Conservation (phyloP, 1,284 basidiomycete species). For the Anthracocystis setariae region DNA sequence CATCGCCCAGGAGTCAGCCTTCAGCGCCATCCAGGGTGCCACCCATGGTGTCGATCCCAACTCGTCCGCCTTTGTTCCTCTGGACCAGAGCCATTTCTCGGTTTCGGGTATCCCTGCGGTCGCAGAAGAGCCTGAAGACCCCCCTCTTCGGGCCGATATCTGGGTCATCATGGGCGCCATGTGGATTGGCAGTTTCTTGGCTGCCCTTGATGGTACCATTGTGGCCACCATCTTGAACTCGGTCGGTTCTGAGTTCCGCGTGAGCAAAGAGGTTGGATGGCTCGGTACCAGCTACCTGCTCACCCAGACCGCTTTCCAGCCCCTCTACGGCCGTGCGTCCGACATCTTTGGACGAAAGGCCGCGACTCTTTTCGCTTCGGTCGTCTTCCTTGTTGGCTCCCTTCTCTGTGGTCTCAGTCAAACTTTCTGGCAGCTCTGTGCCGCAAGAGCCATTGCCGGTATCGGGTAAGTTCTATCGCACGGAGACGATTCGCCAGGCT, state of each 20-base stretch:
- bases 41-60: constrained; percentile 65
- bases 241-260: constrained; percentile 65
- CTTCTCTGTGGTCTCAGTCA: constrained; percentile 64
- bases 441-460: constrained; percentile 69
- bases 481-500: too few relatives aligned
- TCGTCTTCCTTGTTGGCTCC: constrained; percentile 62
- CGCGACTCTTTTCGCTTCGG: constrained; percentile 64
- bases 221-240: constrained; percentile 63
- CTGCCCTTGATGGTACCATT: constrained; percentile 64
- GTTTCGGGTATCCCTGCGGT: constrained; percentile 29
- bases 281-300: constrained; percentile 65
- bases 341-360: constrained; percentile 67
- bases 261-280: constrained; percentile 64
- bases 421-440: constrained; percentile 62
- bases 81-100: constrained; percentile 61
- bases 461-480: too few relatives aligned
- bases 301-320: constrained; percentile 67
- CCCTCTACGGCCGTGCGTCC: constrained; percentile 63
- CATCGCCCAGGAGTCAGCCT: constrained; percentile 63
- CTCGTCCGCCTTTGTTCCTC: constrained; percentile 62
- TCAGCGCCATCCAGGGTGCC: constrained; percentile 60
- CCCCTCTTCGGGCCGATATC: constrained; percentile 50
- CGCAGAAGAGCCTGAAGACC: constrained; percentile 43
- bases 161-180: constrained; percentile 65
- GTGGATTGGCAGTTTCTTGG: constrained; percentile 66